A percentile compares a stretch with the other conserved stretches of the same genome.
These are phyloP conservation scores for Penicillium dipodomyicola DNA, from an alignment of 495 filamentous ascomycete species.

Conservation along the genomic window DNA sequence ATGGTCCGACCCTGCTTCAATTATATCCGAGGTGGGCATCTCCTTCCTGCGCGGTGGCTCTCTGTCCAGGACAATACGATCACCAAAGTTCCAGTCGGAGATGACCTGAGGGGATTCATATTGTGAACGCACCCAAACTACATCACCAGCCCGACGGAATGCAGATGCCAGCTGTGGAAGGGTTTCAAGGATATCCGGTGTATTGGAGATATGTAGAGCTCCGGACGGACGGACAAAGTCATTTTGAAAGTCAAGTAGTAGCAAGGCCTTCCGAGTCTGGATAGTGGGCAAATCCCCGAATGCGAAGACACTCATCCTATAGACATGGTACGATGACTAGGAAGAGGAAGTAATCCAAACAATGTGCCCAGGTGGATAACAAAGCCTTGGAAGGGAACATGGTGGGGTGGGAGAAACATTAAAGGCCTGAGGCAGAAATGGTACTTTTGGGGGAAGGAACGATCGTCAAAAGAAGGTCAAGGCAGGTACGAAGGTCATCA, in stretches of 20 bases:
- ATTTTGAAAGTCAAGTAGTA: conserved; percentile 88
- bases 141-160: conserved; percentile 75
- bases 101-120: conserved; percentile 60
- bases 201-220: conserved; percentile 62
- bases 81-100: conserved; percentile 45
- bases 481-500: background rate
- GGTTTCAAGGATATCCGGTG: conserved; percentile 63
- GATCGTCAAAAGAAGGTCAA: background rate
- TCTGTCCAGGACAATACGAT: conserved; percentile 38
- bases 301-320: conserved; percentile 40
- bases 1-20: conserved; percentile 24
- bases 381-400: background rate
- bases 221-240: conserved; percentile 77
- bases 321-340: conserved; percentile 22
- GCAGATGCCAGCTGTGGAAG: conserved; percentile 63
- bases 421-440: background rate
- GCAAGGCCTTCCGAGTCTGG: conserved; percentile 75
- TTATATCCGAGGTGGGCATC: conserved; percentile 18
- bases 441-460: background rate
- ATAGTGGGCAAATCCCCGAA: conserved; percentile 48
- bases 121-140: conserved; percentile 84
- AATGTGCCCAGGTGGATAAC: background rate
- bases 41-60: conserved; percentile 18
- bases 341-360: background rate
- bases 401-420: background rate